These are phyloP conservation scores for Anastatica hierochuntica DNA, from an alignment of 345 rosid species.

Conservation along the genomic window DNA sequence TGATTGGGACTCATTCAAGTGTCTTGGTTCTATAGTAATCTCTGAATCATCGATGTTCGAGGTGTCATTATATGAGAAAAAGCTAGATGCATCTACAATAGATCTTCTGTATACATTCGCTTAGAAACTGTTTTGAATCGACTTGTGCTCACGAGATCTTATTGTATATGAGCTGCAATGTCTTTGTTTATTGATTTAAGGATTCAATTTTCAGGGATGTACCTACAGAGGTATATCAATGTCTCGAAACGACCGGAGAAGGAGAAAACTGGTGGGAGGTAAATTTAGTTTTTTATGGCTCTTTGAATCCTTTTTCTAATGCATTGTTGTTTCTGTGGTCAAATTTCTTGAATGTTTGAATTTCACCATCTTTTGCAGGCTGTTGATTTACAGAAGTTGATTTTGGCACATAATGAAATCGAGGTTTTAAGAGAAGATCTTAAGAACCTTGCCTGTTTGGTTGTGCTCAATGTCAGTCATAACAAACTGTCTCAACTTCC, in stretches of 20 bases:
- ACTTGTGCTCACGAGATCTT: conserved; percentile 3
- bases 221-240: conserved; percentile 61
- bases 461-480: conserved; percentile 73
- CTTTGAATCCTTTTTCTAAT: background rate
- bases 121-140: no score
- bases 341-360: background rate
- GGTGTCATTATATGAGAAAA: no score
- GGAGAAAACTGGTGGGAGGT: conserved; percentile 99
- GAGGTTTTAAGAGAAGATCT: conserved; percentile 71
- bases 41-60: no score
- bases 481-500: conserved; percentile 69
- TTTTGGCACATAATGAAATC: conserved; percentile 81
- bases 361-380: conserved; percentile 31
- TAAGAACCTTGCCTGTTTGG: conserved; percentile 49
- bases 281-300: background rate
- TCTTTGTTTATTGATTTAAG: conserved; percentile 2
- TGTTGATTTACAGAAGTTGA: conserved; percentile 85
- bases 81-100: no score
- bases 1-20: no score
- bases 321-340: conserved; percentile 2
- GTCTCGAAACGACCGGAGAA: conserved; percentile 50
- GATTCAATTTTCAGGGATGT: conserved; percentile 42
- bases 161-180: background rate
- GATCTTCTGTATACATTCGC: no score
- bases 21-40: no score